Base-by-base conservation (phyloP, 2,329 filamentous ascomycete genomes). In the Neonectria ditissima region DNA sequence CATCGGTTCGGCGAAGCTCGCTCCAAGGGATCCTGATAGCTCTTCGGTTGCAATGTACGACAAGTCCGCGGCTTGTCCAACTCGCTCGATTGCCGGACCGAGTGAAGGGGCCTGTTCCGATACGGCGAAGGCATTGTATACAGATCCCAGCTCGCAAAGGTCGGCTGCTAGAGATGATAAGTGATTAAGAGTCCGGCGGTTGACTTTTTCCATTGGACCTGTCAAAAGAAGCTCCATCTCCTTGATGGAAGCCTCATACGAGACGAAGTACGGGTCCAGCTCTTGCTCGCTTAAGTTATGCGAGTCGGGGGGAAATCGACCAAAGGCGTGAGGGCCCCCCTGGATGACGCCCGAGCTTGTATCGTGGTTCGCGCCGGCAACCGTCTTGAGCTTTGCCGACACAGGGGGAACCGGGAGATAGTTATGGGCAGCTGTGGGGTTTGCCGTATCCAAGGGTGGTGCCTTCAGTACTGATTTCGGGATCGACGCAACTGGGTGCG, bases 1-100 rank as follows among this genome's bases (percentile, higher is more conserved):
- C 93, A 99, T 97, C 0, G 96, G 96, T 75, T 99, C 97, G 0
- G 97, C 94, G 75, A 99, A 99, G 69, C 89, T 96, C 34, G 95
- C 94, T 20, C 94, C 94, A n/a, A 99, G 82, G 0, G 92, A 91
- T 2, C 89, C 89, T 0, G 94, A 94, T 3, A 99, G 83, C 76
- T 99, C 96, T 73, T 97, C 93, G 0, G 95, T 98, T 10, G 93
- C 94, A 68, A 99, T 94, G 76, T 98, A 99, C 0, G 96, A 97
- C 10, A 93, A 92, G 77, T 99, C 96, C 9, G 95, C 93, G 2
- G 96, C 96, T 79, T 99, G 96, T 0, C 96, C 96, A 48, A 97
- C 88, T 66, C 94, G 91, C 79, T 99, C 96, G 69, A 99, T 97
- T 1, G 96, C 96, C 13, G 94, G 90, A 10, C 94, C 93, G 7